Base-by-base conservation (phyloP, 306 rosid genomes). In the Pachyrhizus erosus region DNA sequence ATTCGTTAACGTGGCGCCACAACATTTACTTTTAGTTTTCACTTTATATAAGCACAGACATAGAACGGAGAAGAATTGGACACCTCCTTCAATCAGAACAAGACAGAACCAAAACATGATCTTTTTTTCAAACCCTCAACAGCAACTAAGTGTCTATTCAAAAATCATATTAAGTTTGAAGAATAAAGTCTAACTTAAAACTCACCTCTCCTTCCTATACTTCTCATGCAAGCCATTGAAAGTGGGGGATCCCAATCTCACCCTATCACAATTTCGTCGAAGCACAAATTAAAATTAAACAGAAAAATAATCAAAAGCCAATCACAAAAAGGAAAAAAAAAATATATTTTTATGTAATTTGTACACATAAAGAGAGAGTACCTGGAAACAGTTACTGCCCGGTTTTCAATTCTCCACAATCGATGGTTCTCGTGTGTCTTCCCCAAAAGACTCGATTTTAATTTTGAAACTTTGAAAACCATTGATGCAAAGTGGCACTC, bases 161-260 rank as follows among this genome's bases (percentile, higher is more conserved):
- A 52, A 49, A 80, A 70, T 48, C 62, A 70, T 31, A 0, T 11
- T 2, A 8, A 65, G 24, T 58, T 40, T 23, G 77, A 70, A 85
- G 81, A 87, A 90, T 83, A 86, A 90, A 90, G 66, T 82, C 83
- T 43, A 60, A 89, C 78, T 60, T 49, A n/a, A 49, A 76, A 70
- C 86, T 83, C 55, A 84, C 90, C 92, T 69, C 75, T 70, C 75
- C 12, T 46, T 81, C 68, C 70, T 49, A 75, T 2, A 77, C 89
- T 84, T 86, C 86, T 79, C 83, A 80, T 83, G 82, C 78, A 72
- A 89, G 7, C 98, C 98, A 73, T 82, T 80, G 85, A 92, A 43
- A 91, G 98, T 96, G 98, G 90, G 78, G 46, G 85, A 68, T 80
- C 46, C 73, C 67, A 71, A 87, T 88, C 60, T 39, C 60, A 31